Evolutionary conservation across 139 green algal genomes (phyloP), one percentile per base, ranked within the genome.

Genomic region (Asterochloris erici): DNA sequence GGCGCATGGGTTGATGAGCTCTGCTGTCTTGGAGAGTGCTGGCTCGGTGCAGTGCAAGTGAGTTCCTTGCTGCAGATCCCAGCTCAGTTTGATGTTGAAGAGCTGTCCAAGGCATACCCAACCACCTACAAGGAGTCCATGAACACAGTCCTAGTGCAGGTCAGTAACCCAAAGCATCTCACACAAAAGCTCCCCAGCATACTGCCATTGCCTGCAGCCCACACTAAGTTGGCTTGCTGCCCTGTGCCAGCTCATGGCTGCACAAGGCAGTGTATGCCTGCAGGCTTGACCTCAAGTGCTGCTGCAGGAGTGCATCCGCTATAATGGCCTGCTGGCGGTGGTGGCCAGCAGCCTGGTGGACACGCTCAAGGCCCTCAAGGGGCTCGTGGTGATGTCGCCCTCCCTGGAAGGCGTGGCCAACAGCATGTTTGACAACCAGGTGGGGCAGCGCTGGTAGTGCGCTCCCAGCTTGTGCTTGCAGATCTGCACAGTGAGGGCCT

Each of bases 131-230:
- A 91, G 73, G 90, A 97, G 90, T 91, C 81, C 83, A 97, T 97
- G 94, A 97, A 97, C 92, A 97, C 94, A 15, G 94, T 97, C 84
- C 87, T 97, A 68, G 87, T 85, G 23, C 90, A 94, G 83, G 90
- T 54, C 38, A 54, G 38, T 6, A 54, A 54, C 38, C 6, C 38
- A 54, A 54, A 54, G 6, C 38, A 54, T 54, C 38, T 54, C 38
- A 54, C 38, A 54, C 38, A 2, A 54, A n/a, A 54, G 38, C 38
- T 54, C 6, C 6, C 38, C 2, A 54, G 38, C 38, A 54, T 54
- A 6, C 38, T 54, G 38, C 38, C 38, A 54, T 54, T 54, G 38
- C 38, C n/a, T 54, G 38, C 38, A 10, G 4, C 38, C 38, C 2
- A 54, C 6, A 54, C 38, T 6, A 54, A 54, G 38, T 6, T 54